Evolutionary conservation across 176 grass and related monocot species (phyloP).

Genomic region (Cymbopogon citratus): DNA sequence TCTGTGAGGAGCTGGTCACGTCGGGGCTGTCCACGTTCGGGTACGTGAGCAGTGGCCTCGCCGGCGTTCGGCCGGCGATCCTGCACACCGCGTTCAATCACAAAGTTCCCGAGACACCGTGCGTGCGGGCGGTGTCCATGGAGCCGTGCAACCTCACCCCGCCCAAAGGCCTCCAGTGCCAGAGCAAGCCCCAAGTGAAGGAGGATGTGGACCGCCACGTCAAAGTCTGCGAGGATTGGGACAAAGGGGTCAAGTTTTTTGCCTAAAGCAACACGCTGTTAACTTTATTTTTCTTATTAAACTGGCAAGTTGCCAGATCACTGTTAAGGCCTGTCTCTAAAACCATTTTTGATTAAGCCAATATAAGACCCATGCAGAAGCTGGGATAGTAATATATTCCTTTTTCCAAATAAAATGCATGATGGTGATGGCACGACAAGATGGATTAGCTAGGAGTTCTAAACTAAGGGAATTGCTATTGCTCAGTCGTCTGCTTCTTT

Average conservation of each 20-base stretch:
- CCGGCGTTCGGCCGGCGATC: slow-evolving; percentile 32
- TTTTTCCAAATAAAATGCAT: too few relatives aligned
- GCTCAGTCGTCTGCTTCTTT: too few relatives aligned
- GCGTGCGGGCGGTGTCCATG: slow-evolving; percentile 12
- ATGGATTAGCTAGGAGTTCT: too few relatives aligned
- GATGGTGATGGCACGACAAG: too few relatives aligned
- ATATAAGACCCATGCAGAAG: too few relatives aligned
- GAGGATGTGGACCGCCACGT: slow-evolving; percentile 12
- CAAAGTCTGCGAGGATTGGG: slow-evolving; percentile 29
- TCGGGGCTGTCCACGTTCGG: slow-evolving; percentile 51
- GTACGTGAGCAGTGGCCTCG: slow-evolving; percentile 45
- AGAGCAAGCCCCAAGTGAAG: background rate
- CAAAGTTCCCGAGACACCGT: background rate
- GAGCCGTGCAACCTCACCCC: slow-evolving; percentile 40
- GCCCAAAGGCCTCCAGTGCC: background rate
- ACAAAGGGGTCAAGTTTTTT: background rate
- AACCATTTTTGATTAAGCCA: too few relatives aligned
- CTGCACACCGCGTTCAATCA: background rate
- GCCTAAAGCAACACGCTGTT: background rate
- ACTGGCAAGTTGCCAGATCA: too few relatives aligned
- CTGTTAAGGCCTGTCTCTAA: too few relatives aligned
- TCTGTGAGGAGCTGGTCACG: slow-evolving; percentile 45
- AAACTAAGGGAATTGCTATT: too few relatives aligned
- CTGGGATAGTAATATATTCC: too few relatives aligned
- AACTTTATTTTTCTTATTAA: background rate